Evolutionary conservation across 2,329 filamentous ascomycete genomes (phyloP).

Genomic region (Exophiala phaeomuriformis): DNA sequence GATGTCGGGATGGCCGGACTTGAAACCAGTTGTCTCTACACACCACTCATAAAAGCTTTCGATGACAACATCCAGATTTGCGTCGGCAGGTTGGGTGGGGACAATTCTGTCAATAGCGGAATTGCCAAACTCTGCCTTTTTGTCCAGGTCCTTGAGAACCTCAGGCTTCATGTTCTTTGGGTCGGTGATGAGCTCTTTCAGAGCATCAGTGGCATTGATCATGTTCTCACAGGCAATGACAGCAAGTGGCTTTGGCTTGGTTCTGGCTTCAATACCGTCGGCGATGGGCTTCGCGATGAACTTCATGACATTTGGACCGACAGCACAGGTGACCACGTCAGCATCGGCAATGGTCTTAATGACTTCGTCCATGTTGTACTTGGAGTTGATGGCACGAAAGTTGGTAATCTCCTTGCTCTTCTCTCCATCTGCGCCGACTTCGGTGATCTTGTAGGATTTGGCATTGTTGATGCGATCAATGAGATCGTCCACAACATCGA

Average conservation of each 20-base stretch:
- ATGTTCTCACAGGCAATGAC: conserved; percentile 98
- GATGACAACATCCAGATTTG: conserved; percentile 83
- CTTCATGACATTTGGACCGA: conserved; percentile 90
- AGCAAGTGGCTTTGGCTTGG: conserved; percentile 60
- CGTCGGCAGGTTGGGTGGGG: conserved; percentile 72
- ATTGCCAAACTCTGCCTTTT: conserved; percentile 86
- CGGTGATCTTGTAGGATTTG: conserved; percentile 80
- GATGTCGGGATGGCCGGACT: conserved; percentile 63
- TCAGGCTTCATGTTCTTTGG: conserved; percentile 62
- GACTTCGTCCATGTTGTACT: conserved; percentile 71
- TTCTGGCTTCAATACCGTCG: conserved; percentile 78
- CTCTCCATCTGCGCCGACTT: conserved; percentile 80
- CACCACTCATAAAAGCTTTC: conserved; percentile 99
- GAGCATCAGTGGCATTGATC: conserved; percentile 85
- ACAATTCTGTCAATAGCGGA: conserved; percentile 98
- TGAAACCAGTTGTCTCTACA: conserved; percentile 81
- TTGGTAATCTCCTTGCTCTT: conserved; percentile 78
- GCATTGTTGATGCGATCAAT: conserved; percentile 71
- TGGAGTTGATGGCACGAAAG: conserved; percentile 95
- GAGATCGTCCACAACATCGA: conserved; percentile 80
- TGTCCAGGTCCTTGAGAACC: conserved; percentile 49
- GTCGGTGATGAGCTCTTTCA: conserved; percentile 71
- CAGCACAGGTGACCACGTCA: conserved; percentile 90
- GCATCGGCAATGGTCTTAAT: conserved; percentile 79
- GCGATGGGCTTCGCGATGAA: conserved; percentile 95